A percentile compares a stretch with the other conserved stretches of the same genome.
These are phyloP conservation scores for Vitis hybrid DNA, from an alignment of 177 flowering plant genomes.

Conservation along the genomic window DNA sequence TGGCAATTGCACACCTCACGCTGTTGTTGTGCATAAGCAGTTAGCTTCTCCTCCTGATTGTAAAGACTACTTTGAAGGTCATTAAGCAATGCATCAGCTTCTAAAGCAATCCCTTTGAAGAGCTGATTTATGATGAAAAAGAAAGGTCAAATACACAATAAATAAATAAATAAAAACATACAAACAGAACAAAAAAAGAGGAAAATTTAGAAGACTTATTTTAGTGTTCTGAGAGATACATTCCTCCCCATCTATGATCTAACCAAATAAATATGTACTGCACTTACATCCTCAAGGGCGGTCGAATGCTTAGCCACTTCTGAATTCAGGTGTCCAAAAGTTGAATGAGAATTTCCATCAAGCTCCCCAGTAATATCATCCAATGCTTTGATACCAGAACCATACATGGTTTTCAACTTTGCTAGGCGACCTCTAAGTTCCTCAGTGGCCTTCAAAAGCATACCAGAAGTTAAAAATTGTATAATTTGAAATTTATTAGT, in stretches of 20 bases:
- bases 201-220: not conserved
- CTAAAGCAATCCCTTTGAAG: slow-evolving; percentile 70
- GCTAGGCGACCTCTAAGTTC: slow-evolving; percentile 69
- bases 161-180: no score
- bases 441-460: slow-evolving; percentile 72
- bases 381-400: slow-evolving; percentile 73
- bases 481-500: not conserved
- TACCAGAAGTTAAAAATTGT: slow-evolving; percentile 2
- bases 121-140: slow-evolving; percentile 48
- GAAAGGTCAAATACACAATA: slow-evolving; percentile 5
- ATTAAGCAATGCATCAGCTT: slow-evolving; percentile 71
- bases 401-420: slow-evolving; percentile 67
- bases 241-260: not conserved
- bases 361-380: slow-evolving; percentile 79
- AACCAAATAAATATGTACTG: not conserved
- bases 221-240: not conserved
- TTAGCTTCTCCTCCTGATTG: slow-evolving; percentile 71
- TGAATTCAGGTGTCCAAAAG: slow-evolving; percentile 61
- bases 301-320: slow-evolving; percentile 84
- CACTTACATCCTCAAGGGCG: slow-evolving; percentile 72
- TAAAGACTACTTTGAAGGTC: slow-evolving; percentile 82
- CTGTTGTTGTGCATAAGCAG: slow-evolving; percentile 75
- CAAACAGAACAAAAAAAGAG: not conserved
- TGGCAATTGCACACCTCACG: slow-evolving; percentile 52
- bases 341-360: slow-evolving; percentile 70